Percentiles rank a stretch among this genome's conserved stretches.
Evolutionary conservation across 768 basidiomycete genomes (phyloP).

Genomic region (Collybia mongolica): DNA sequence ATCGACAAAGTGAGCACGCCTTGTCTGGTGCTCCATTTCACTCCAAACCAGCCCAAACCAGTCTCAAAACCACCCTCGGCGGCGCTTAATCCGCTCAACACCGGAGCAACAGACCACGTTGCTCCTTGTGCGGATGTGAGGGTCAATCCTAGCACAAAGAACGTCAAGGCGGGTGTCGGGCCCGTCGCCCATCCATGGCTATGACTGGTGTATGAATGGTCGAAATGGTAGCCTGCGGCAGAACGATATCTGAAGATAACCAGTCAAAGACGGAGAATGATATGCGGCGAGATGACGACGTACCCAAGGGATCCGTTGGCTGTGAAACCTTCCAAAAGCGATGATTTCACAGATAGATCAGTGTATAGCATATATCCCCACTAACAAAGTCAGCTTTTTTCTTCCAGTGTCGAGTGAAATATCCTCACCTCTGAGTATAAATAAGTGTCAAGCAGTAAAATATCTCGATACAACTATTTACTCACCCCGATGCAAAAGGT

Average conservation of each 20-base stretch:
- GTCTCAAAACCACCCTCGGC: slow-evolving; percentile 49
- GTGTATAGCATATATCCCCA: slow-evolving; percentile 54
- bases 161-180: slow-evolving; percentile 46
- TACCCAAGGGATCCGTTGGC: slow-evolving; percentile 45
- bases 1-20: slow-evolving; percentile 18
- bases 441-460: background rate
- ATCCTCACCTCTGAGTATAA: slow-evolving; percentile 11
- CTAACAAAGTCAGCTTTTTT: slow-evolving; percentile 6
- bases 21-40: slow-evolving; percentile 30
- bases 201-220: slow-evolving; percentile 45
- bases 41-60: slow-evolving; percentile 42
- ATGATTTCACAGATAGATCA: slow-evolving; percentile 37
- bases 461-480: background rate
- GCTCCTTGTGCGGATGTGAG: slow-evolving; percentile 38
- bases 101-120: slow-evolving; percentile 43
- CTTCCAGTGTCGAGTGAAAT: background rate
- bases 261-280: background rate
- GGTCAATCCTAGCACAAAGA: slow-evolving; percentile 44
- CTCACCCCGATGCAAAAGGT: slow-evolving; percentile 36
- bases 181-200: slow-evolving; percentile 51
- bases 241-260: slow-evolving; percentile 33
- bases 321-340: slow-evolving; percentile 46
- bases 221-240: slow-evolving; percentile 44
- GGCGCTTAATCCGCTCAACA: slow-evolving; percentile 35
- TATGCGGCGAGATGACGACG: slow-evolving; percentile 3